Base-by-base conservation (phyloP, 768 basidiomycete species). In the Auriscalpium vulgare region DNA sequence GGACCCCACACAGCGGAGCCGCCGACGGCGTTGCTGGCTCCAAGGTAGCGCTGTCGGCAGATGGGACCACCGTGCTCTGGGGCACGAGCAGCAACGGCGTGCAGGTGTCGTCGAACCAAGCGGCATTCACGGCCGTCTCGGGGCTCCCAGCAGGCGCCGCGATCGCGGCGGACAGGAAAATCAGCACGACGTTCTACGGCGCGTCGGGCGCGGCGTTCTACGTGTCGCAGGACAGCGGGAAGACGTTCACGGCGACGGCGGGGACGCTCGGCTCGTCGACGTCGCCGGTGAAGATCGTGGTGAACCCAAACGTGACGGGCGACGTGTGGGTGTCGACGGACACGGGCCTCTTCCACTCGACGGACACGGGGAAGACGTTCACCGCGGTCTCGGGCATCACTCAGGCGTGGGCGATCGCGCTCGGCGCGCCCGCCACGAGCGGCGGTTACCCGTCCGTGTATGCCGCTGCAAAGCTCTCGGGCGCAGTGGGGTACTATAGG, bases 281-380 rank as follows among this genome's bases (percentile, higher is more conserved):
- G 8, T 68, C 74, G 0, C 75, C 80, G 6, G 71, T 70, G 47
- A 80, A 81, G 59, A 72, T 85, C 57, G 73, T 78, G 23, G 83
- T 81, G 29, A 72, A 84, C 65, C 78, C 78, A 14, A 69, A 66
- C 53, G 71, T 78, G 4, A 77, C 78, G 4, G 83, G 82, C 9
- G 83, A 85, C 63, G 71, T 85, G 36, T 85, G 83, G 82, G 81
- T 84, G 2, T 82, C 81, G 1, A 78, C 82, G 2, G 80, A 82
- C 65, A 73, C 68, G 74, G 74, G 74, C 19, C 67, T 85, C 29
- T 83, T 79, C 76, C 81, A 82, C 65, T 79, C 80, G 1, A 79
- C 78, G 11, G 68, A 83, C 66, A 71, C 63, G 14, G 82, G 83
- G 0, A 63, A 74, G 0, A 70, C 76, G 3, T 82, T 83, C 66